phyloP scores from a whole-genome alignment of 75 land plant genomes.

The Pinus albicaulis region DNA sequence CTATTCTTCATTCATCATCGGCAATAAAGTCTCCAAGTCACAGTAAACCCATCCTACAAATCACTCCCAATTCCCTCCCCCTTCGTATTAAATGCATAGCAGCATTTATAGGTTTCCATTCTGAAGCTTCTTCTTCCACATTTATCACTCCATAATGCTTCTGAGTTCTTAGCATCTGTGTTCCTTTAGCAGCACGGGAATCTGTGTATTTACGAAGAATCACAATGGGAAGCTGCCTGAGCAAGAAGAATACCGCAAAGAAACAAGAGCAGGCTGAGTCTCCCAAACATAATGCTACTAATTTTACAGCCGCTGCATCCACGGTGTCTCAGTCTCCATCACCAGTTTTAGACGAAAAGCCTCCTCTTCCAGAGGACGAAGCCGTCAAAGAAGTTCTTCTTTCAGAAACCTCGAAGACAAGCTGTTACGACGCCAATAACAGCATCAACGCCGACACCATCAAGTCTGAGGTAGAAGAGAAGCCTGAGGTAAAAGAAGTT shows the following conservation, averaged over 20 bases:
- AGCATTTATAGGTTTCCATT: neutral
- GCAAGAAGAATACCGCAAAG: constrained; percentile 36
- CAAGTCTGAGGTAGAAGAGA: neutral
- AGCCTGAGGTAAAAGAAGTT: neutral
- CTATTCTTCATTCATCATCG: neutral
- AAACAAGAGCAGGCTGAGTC: neutral
- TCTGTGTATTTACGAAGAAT: neutral
- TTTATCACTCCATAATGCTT: neutral
- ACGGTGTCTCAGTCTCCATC: neutral
- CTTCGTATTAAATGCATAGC: neutral
- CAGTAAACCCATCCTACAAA: too few relatives aligned
- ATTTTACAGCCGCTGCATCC: neutral
- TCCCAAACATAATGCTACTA: neutral
- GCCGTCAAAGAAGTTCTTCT: constrained; percentile 6
- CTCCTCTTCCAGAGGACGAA: neutral
- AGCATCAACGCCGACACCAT: neutral
- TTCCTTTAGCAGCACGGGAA: neutral
- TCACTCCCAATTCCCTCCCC: too few relatives aligned
- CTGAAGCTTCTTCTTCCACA: neutral
- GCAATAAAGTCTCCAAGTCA: too few relatives aligned
- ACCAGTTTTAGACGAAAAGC: neutral
- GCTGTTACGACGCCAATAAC: neutral
- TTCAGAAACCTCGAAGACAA: neutral
- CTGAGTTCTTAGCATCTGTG: neutral
- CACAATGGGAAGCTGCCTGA: constrained; percentile 52